Base-by-base conservation (phyloP, 2,329 filamentous ascomycete species). In the Verticillium dahliae region DNA sequence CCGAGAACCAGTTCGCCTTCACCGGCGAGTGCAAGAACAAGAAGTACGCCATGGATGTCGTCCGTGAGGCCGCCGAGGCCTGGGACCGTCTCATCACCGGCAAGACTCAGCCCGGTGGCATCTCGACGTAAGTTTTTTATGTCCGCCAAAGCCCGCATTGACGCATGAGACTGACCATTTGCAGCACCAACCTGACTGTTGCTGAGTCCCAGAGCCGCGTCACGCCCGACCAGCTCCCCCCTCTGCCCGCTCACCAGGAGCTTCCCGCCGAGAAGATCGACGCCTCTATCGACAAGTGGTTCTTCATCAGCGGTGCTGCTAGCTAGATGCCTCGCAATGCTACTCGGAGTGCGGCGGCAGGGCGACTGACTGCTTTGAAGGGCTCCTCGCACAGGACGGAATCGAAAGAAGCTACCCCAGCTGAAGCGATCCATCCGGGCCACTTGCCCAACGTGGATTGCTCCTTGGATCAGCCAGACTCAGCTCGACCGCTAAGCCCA, bases 11-110 rank as follows among this genome's bases (percentile, higher is more conserved):
- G 84, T 99, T 99, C 75, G 95, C 95, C 73, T 99, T 99, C 85
- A 97, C 93, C 63, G 95, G 95, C 83, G 95, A 99, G 85, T 98
- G 94, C 91, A 99, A 99, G 90, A 99, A 99, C 89, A 96, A 93
- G 88, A 92, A 90, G 90, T 97, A 98, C 79, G 95, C 95, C 77
- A 90, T 90, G 78, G 95, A 99, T 67, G 91, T 99, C 73, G 87
- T 99, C 76, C 91, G 89, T 69, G 95, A 99, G 85, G 98, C 95
- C 78, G 87, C 87, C 71, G 95, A 98, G 82, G 93, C 95, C 66
- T 99, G 95, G 95, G 92, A 97, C 81, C 92, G 89, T 79, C 87
- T 99, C 70, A 91, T 97, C 78, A 90, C 90, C 65, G 94, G 94
- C 84, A 95, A 96, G 86, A 88, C 88, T 69, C 80, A 85, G 69